phyloP scores from a whole-genome alignment of 768 basidiomycete species.

The Auricularia heimuer region DNA sequence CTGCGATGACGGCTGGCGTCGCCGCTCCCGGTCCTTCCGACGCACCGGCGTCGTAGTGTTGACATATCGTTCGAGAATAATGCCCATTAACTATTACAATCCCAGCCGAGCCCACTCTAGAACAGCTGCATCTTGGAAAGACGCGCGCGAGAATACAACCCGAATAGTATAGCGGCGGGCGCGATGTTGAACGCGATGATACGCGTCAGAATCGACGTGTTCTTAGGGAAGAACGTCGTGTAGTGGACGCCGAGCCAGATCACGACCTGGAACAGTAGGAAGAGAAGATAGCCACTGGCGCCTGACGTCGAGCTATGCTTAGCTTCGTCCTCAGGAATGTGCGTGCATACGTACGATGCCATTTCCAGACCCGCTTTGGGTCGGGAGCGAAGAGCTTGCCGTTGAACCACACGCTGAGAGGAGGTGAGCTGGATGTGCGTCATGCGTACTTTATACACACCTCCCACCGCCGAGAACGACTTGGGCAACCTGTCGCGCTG shows the following conservation, averaged over 20 bases:
- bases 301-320: slow-evolving; percentile 23
- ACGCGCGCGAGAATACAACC: not conserved
- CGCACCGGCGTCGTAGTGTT: not conserved
- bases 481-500: slow-evolving; percentile 31
- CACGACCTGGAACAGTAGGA: slow-evolving; percentile 50
- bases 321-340: not conserved
- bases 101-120: not conserved
- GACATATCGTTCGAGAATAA: not conserved
- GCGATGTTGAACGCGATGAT: slow-evolving; percentile 46
- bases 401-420: slow-evolving; percentile 51
- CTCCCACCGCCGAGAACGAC: slow-evolving; percentile 53
- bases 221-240: slow-evolving; percentile 45
- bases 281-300: slow-evolving; percentile 63
- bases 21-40: slow-evolving; percentile 5
- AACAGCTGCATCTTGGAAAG: slow-evolving; percentile 1
- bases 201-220: slow-evolving; percentile 30
- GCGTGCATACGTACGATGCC: slow-evolving; percentile 40
- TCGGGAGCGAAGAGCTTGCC: slow-evolving; percentile 63
- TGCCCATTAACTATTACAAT: too few species aligned
- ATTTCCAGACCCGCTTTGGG: slow-evolving; percentile 75
- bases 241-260: slow-evolving; percentile 61
- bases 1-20: slow-evolving; percentile 48
- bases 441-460: not conserved
- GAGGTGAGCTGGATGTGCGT: not conserved
- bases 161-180: slow-evolving; percentile 36